Percentiles rank a stretch among this genome's conserved stretches.
Evolutionary conservation across 1,284 basidiomycete genomes (phyloP).

Genomic region (Trichosporon sp.): DNA sequence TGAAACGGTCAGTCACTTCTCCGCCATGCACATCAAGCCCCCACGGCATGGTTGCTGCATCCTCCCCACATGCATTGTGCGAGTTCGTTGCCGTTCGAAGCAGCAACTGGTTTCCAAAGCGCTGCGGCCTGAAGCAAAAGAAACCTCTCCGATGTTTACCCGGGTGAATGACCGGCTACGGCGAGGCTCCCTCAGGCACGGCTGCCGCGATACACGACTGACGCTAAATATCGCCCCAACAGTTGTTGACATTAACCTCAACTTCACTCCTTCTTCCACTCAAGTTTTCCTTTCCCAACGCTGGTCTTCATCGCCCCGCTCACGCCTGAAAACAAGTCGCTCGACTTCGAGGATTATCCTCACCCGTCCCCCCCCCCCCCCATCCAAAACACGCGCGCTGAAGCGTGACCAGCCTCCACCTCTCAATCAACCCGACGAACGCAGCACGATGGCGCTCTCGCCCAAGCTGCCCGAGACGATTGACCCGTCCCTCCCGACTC

Average conservation of each 20-base stretch:
- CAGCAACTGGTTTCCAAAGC: not conserved
- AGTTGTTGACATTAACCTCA: too few species aligned
- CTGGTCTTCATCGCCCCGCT: too few species aligned
- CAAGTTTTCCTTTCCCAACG: too few species aligned
- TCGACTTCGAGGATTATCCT: too few species aligned
- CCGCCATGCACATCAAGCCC: too few species aligned
- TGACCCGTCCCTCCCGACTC: not conserved
- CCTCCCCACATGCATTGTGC: not conserved
- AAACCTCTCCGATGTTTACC: not conserved
- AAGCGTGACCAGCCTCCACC: not conserved
- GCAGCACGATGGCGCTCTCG: not conserved
- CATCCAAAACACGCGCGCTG: not conserved
- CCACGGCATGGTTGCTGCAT: not conserved
- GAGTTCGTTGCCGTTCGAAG: not conserved
- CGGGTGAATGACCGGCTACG: not conserved
- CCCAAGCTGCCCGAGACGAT: not conserved
- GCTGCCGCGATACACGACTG: not conserved
- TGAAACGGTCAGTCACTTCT: too few species aligned
- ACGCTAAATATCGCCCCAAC: slow-evolving; percentile 3
- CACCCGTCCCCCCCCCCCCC: too few species aligned
- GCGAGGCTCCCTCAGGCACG: not conserved
- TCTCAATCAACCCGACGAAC: not conserved
- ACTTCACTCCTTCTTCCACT: too few species aligned
- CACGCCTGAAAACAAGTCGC: too few species aligned
- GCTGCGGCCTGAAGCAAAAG: too few species aligned